Conservation (phyloP, 1,139 yeast genomes). For the Saccharomycopsis phalli region DNA sequence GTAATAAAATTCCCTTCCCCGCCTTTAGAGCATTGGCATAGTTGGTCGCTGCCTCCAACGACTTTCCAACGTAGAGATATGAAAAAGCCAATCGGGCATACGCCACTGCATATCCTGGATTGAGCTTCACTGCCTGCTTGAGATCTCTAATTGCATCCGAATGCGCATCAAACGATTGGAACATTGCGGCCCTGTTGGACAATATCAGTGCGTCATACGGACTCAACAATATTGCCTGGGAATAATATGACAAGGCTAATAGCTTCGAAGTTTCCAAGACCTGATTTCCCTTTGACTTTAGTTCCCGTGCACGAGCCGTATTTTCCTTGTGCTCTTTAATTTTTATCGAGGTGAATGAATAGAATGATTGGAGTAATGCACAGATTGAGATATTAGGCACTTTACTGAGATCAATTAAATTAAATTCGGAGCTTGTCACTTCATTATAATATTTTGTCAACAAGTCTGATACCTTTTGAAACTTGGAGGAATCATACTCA, state of each 20-base stretch:
- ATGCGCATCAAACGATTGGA: constrained; percentile 27
- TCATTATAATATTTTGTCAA: constrained; percentile 9
- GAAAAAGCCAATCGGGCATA: constrained; percentile 30
- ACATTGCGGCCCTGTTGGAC: constrained; percentile 33
- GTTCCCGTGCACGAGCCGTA: neutral
- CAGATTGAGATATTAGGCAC: constrained; percentile 3
- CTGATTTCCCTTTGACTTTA: constrained; percentile 26
- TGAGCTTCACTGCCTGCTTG: constrained; percentile 25
- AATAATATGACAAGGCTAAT: constrained; percentile 29
- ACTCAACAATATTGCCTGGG: constrained; percentile 28
- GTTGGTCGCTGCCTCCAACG: constrained; percentile 27
- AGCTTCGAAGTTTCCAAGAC: constrained; percentile 24
- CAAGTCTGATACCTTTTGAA: constrained; percentile 5
- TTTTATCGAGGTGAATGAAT: neutral
- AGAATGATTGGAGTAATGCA: constrained; percentile 6
- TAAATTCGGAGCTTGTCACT: neutral
- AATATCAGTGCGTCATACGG: constrained; percentile 28
- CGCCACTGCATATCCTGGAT: constrained; percentile 30
- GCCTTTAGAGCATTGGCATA: constrained; percentile 28
- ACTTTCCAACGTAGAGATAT: constrained; percentile 28
- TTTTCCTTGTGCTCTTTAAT: neutral
- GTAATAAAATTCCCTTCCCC: constrained; percentile 16
- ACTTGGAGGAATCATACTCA: neutral
- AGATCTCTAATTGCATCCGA: constrained; percentile 30
- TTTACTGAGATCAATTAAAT: constrained; percentile 1